Base-by-base conservation (phyloP, 768 basidiomycete genomes). In the Russula foetens region DNA sequence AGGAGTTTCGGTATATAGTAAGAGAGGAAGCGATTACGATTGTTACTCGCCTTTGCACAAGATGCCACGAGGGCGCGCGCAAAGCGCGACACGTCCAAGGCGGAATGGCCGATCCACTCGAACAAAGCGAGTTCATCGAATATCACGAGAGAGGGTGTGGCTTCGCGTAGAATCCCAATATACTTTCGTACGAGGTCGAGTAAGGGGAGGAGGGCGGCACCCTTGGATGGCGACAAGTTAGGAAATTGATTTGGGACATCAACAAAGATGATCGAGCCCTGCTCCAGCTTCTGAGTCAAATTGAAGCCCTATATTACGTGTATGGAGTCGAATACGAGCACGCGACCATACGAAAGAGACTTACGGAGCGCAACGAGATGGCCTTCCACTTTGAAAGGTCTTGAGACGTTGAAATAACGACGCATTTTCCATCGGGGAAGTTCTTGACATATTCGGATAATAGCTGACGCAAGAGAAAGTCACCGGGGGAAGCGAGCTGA, bases 111-210 rank as follows among this genome's bases (percentile, higher is more conserved):
- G 19, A 86, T 79, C 88, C 89, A 92, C 67, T 86, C 81, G 1
- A 91, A 76, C 43, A 79, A 75, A 0, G 85, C 71, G 45, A 88
- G 73, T 56, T 88, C 86, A 63, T 92, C 90, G n/a, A 91, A 67
- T 46, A 92, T 79, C 23, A 91, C 75, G 14, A 89, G 71, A 11
- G 68, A 54, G 8, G 67, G 67, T 31, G 62, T 60, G 0, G 67
- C 58, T 7, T 49, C 60, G 12, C 24, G 29, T 56, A 15, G 62
- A 50, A 15, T 15, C 43, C 43, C 67, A 62, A 45, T 11, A 35
- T 19, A 7, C 19, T 15, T 29, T 31, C 38, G 41, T 19, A 71
- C 39, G 35, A 59, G 14, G n/a, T 67, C 43, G 28, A 65, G 63
- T 8, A 73, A 21, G 2, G 64, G 55, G 28, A 56, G 48, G 14